Evolutionary conservation across 495 filamentous ascomycete species (phyloP), one percentile per base, ranked within the genome.

Genomic region (Xylaria cubensis): DNA sequence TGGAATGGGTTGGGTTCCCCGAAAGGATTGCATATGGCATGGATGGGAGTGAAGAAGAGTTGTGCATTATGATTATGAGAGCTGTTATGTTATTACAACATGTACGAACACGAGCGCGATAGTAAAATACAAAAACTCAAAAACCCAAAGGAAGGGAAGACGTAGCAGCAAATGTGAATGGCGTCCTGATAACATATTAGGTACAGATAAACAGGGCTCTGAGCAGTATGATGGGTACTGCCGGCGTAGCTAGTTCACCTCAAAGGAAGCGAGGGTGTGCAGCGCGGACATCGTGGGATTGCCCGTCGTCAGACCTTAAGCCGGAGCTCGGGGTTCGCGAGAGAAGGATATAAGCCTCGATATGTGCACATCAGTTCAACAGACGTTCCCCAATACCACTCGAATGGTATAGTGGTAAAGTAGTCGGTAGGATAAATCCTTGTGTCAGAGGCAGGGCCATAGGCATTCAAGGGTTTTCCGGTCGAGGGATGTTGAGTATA

Each of bases 381-480:
- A 56, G 53, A 56, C 53, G 53, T 32, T 56, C 26, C 53, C 26
- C 17, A 32, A 13, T 56, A 32, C 12, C 0, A 32, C 26, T 12
- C 2, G 1, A 6, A 32, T 32, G 53, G 53, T 32, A 4, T 13
- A 32, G 26, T 56, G 53, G 53, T 56, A 56, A 56, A 56, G 53
- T 56, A 56, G 53, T 56, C 53, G 53, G 26, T 12, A 56, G 53
- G 53, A 56, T 13, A 17, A 56, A 56, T 12, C 53, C 53, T 56
- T 56, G 26, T 56, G 53, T 56, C 53, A 56, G 53, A 56, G 53
- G 26, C 53, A 56, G 53, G 53, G 53, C 53, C 12, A 56, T 56
- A 56, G 53, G 53, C 53, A 56, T 56, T 56, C 26, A 32, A 56
- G 53, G 53, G 53, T 8, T 56, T 56, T 56, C 53, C 53, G 53